Evolutionary conservation across 1,139 yeast species (phyloP).

Genomic region (Pichia sp.): DNA sequence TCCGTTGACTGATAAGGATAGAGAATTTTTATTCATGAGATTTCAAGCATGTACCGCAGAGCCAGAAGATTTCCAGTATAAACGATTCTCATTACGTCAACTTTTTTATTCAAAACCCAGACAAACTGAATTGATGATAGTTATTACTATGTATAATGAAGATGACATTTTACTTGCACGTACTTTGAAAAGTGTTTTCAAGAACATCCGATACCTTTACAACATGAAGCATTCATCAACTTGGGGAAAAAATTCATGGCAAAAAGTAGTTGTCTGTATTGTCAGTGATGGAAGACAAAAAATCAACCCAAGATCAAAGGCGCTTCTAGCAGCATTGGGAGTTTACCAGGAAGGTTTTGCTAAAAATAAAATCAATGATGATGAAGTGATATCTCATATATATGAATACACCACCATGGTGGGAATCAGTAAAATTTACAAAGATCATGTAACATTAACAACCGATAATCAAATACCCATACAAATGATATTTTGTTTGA

Average conservation of each 20-base stretch:
- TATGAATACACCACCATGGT: slow-evolving; percentile 77
- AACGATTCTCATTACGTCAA: slow-evolving; percentile 60
- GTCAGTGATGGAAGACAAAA: slow-evolving; percentile 75
- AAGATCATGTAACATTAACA: slow-evolving; percentile 39
- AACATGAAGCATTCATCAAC: slow-evolving; percentile 49
- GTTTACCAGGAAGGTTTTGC: slow-evolving; percentile 80
- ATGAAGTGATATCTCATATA: slow-evolving; percentile 62
- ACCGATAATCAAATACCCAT: slow-evolving; percentile 59
- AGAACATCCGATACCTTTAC: slow-evolving; percentile 58
- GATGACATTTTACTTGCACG: slow-evolving; percentile 65
- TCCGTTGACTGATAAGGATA: slow-evolving; percentile 41
- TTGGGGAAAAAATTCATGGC: slow-evolving; percentile 83
- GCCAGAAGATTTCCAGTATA: slow-evolving; percentile 53
- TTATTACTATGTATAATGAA: slow-evolving; percentile 77
- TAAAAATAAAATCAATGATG: slow-evolving; percentile 65
- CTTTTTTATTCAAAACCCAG: slow-evolving; percentile 59
- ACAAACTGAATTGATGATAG: slow-evolving; percentile 65
- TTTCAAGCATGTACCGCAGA: slow-evolving; percentile 81
- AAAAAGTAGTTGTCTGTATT: slow-evolving; percentile 64
- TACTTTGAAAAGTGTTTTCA: slow-evolving; percentile 70
- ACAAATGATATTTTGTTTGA: slow-evolving; percentile 68
- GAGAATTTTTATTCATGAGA: slow-evolving; percentile 72
- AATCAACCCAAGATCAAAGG: slow-evolving; percentile 56
- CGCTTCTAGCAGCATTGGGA: slow-evolving; percentile 64
- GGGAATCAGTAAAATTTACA: slow-evolving; percentile 58